Evolutionary conservation across 352 stramenopile genomes (phyloP), one percentile per base, ranked within the genome.

Genomic region (Globisporangium radiosum): DNA sequence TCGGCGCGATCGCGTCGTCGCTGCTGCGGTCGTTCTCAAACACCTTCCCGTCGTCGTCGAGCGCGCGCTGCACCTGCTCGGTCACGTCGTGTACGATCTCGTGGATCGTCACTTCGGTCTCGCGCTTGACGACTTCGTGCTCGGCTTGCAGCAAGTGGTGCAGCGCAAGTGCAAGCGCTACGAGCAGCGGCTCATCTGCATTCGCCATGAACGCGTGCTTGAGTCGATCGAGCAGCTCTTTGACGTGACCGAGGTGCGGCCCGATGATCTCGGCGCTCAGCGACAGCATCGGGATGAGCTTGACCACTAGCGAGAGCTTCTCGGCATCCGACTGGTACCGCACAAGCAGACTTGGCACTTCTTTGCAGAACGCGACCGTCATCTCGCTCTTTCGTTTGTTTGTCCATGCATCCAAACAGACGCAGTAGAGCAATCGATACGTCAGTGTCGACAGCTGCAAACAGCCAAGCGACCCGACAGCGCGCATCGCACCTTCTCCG

Each of bases 301-400:
- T 68, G 25, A 92, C 72, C 37, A 94, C 60, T 47, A 94, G 63
- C 4, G 68, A 75, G 17, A 95, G 54, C 45, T 95, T 95, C 56
- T 91, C 83, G 3, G 75, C 68, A 51, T 95, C 86, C 0, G 85
- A 81, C 59, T 95, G 84, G 42, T 88, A 93, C 36, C 78, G 64
- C 44, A 85, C 63, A 9, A 95, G 76, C 56, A 95, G 63, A 10
- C 64, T 85, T 14, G 86, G 84, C 37, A 95, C 76, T 60, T 94
- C 86, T 42, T 87, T 86, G 68, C 78, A 93, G 47, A 92, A 93
- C 38, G 75, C 72, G 15, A 89, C 70, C 13, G 81, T 86, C 37
- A 94, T 84, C 57, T 92, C 85, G 56, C 90, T 77, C 80, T 90
- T 58, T 33, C 47, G 56, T 51, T 33, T 33, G 25, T 33, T 33